Conservation (phyloP, 208 protist genomes). For the Histomonas meleagridis region DNA sequence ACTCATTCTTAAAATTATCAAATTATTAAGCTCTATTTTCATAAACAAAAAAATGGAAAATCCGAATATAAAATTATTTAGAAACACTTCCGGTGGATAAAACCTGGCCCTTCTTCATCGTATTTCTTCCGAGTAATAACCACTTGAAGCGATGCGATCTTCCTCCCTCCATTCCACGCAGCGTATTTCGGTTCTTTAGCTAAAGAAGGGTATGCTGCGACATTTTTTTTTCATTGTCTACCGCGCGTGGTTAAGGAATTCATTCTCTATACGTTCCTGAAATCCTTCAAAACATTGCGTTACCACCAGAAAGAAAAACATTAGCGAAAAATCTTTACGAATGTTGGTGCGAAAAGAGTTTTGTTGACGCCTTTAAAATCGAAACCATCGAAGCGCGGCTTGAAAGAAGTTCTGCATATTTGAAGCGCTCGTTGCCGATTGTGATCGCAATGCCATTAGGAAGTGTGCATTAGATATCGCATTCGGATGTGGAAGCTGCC, state of each 20-base stretch:
- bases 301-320: constrained; percentile 58
- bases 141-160: constrained; percentile 52
- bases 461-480: constrained; percentile 45
- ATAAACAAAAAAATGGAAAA: too few relatives aligned
- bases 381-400: not conserved
- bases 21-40: too few relatives aligned
- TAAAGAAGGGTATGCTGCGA: too few relatives aligned
- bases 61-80: too few relatives aligned
- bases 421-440: constrained; percentile 36
- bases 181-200: too few relatives aligned
- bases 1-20: too few relatives aligned
- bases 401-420: not conserved
- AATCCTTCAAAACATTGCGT: constrained; percentile 67
- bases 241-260: constrained; percentile 48
- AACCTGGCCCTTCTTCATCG: constrained; percentile 50
- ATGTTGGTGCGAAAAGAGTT: constrained; percentile 54
- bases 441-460: constrained; percentile 27
- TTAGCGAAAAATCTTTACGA: constrained; percentile 54
- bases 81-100: constrained; percentile 54
- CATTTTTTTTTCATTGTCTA: too few relatives aligned
- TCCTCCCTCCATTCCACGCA: too few relatives aligned
- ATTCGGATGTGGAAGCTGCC: constrained; percentile 8
- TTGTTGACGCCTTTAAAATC: constrained; percentile 55
- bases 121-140: constrained; percentile 56
- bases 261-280: constrained; percentile 79